These are phyloP conservation scores for Phytopythium montanum DNA, from an alignment of 352 stramenopile genomes.

Conservation along the genomic window DNA sequence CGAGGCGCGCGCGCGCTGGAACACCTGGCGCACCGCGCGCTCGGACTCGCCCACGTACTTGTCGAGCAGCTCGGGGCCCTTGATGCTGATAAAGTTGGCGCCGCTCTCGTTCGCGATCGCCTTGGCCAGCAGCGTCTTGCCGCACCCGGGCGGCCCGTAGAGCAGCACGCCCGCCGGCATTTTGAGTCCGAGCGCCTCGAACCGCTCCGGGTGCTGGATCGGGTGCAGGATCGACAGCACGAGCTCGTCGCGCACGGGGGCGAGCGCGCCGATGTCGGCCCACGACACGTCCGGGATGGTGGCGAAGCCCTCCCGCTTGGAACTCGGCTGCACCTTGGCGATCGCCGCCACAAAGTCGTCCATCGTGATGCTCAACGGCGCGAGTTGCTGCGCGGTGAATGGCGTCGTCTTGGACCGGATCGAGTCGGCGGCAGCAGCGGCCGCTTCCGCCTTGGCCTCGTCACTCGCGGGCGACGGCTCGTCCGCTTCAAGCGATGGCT, in stretches of 20 bases:
- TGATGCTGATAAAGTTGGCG: constrained; percentile 99
- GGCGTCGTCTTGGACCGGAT: constrained; percentile 67
- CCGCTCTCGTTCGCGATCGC: constrained; percentile 97
- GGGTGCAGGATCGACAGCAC: constrained; percentile 96
- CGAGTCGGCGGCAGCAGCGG: constrained; percentile 44
- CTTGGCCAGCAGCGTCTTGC: constrained; percentile 99
- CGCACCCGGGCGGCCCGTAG: constrained; percentile 97
- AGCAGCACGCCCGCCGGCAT: constrained; percentile 97
- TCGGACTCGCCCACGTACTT: constrained; percentile 99
- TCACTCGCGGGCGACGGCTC: not conserved
- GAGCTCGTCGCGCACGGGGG: constrained; percentile 93
- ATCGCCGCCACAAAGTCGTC: constrained; percentile 95
- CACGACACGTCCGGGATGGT: constrained; percentile 98
- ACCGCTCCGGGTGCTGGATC: constrained; percentile 95
- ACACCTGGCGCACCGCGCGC: constrained; percentile 94
- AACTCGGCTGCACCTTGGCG: constrained; percentile 96
- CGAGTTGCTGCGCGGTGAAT: constrained; percentile 89
- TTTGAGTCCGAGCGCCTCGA: constrained; percentile 93
- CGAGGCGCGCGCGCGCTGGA: constrained; percentile 96
- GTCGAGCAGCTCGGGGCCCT: constrained; percentile 98
- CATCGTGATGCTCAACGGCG: constrained; percentile 94
- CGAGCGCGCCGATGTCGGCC: constrained; percentile 96
- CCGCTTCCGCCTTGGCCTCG: constrained; percentile 12
- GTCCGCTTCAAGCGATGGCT: not conserved
- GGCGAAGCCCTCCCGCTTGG: constrained; percentile 98